Conservation (phyloP, 2,329 filamentous ascomycete genomes). For the Ceratocystis colombiana region DNA sequence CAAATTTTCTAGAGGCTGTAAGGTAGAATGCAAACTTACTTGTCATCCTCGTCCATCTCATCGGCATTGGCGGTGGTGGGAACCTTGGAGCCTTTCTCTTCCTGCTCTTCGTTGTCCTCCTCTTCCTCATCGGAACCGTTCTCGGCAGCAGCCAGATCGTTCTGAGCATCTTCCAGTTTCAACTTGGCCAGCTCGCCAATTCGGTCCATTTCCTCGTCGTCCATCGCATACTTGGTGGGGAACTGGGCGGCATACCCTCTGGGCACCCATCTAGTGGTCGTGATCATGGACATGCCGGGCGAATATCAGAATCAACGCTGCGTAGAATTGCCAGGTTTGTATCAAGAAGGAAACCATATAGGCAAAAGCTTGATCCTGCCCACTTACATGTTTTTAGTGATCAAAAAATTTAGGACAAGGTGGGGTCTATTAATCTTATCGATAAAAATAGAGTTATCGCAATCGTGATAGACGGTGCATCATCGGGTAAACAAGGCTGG, state of each 20-base stretch:
- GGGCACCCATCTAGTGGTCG: constrained; percentile 64
- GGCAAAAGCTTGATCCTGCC: constrained; percentile 12
- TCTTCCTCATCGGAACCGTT: constrained; percentile 30
- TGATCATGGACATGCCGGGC: constrained; percentile 60
- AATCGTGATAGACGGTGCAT: constrained; percentile 10
- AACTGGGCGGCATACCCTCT: constrained; percentile 67
- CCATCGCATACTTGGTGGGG: constrained; percentile 62
- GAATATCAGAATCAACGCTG: constrained; percentile 26
- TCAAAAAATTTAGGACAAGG: constrained; percentile 23
- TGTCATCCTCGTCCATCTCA: constrained; percentile 24
- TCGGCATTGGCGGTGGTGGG: constrained; percentile 12
- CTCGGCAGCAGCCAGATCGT: constrained; percentile 54
- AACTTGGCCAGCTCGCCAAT: constrained; percentile 65
- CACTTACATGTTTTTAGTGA: constrained; percentile 19
- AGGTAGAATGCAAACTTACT: constrained; percentile 17
- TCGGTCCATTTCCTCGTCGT: constrained; percentile 64
- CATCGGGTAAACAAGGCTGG: constrained; percentile 19
- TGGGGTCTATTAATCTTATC: constrained; percentile 19
- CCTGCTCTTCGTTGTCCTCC: constrained; percentile 29
- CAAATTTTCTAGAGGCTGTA: not conserved
- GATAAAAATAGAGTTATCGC: constrained; percentile 20
- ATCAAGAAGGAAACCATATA: constrained; percentile 9
- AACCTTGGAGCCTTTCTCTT: constrained; percentile 28
- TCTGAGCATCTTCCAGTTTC: constrained; percentile 84
- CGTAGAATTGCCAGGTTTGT: not conserved